These are phyloP conservation scores for Mucor mucedo DNA, from an alignment of 371 early-diverging fungal genomes.

Conservation along the genomic window DNA sequence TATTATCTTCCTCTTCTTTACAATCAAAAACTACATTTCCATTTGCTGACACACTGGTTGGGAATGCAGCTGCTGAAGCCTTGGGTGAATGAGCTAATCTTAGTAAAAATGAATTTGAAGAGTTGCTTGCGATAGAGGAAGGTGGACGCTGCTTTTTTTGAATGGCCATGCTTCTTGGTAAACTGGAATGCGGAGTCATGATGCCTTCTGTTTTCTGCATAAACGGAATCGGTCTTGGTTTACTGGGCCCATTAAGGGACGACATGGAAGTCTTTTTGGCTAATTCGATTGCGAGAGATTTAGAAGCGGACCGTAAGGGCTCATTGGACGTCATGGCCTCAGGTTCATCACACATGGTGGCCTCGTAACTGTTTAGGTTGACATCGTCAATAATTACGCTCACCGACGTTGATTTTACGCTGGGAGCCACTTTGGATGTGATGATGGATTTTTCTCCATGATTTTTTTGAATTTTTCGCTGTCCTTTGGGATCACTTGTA, in stretches of 20 bases:
- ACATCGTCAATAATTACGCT: conserved; percentile 29
- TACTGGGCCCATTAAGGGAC: conserved; percentile 1
- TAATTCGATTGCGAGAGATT: conserved; percentile 22
- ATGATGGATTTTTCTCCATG: conserved; percentile 10
- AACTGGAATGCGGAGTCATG: conserved; percentile 8
- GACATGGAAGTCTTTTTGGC: conserved; percentile 16
- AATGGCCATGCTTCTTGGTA: conserved; percentile 6
- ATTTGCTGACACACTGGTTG: conserved; percentile 34
- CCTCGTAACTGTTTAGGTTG: background rate
- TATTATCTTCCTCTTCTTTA: background rate
- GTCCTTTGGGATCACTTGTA: background rate
- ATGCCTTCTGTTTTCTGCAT: conserved; percentile 12
- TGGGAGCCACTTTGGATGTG: conserved; percentile 19
- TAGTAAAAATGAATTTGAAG: conserved; percentile 9
- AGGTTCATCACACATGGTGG: background rate
- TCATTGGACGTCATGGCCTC: background rate
- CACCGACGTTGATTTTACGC: conserved; percentile 31
- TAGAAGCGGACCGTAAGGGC: conserved; percentile 21
- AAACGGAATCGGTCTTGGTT: conserved; percentile 1
- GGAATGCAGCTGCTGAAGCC: conserved; percentile 25
- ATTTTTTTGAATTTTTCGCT: conserved; percentile 1
- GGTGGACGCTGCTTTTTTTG: conserved; percentile 7
- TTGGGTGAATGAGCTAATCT: conserved; percentile 26
- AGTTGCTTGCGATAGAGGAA: conserved; percentile 12
- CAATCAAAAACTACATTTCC: conserved; percentile 15